Evolutionary conservation across 78 protist genomes (phyloP).

Genomic region (Dictyostelium firmibasis): DNA sequence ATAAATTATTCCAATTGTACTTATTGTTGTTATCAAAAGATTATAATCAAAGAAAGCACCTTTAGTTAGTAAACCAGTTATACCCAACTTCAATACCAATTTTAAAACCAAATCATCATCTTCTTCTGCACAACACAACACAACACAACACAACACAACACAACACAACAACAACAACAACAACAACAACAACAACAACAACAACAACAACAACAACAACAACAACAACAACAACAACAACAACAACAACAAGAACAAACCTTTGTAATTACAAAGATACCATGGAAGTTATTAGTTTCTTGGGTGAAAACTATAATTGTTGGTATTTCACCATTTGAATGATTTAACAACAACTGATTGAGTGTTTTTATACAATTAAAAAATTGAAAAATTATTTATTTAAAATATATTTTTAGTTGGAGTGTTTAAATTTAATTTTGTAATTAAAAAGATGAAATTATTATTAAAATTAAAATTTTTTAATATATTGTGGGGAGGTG

Average conservation of each 20-base stretch:
- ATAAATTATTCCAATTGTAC: no score
- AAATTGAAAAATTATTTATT: no score
- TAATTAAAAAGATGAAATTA: no score
- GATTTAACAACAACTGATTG: conserved; percentile 54
- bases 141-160: no score
- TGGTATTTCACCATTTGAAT: conserved; percentile 77
- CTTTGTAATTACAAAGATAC: conserved; percentile 80
- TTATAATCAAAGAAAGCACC: conserved; percentile 27
- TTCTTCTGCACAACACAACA: background rate
- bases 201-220: no score
- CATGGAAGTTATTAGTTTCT: conserved; percentile 60
- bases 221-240: background rate
- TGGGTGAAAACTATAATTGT: conserved; percentile 78
- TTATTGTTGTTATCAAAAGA: conserved; percentile 35
- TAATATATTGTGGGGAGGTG: no score
- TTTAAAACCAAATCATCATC: background rate
- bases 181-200: background rate
- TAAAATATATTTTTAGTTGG: background rate
- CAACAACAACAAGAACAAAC: conserved; percentile 56
- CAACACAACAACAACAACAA: background rate
- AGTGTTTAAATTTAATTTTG: no score
- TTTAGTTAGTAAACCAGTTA: no score
- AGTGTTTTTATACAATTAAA: no score
- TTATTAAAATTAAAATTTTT: no score
- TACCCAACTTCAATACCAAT: background rate